Evolutionary conservation across 257 asterid species (phyloP).

Genomic region (Penstemon davidsonii): DNA sequence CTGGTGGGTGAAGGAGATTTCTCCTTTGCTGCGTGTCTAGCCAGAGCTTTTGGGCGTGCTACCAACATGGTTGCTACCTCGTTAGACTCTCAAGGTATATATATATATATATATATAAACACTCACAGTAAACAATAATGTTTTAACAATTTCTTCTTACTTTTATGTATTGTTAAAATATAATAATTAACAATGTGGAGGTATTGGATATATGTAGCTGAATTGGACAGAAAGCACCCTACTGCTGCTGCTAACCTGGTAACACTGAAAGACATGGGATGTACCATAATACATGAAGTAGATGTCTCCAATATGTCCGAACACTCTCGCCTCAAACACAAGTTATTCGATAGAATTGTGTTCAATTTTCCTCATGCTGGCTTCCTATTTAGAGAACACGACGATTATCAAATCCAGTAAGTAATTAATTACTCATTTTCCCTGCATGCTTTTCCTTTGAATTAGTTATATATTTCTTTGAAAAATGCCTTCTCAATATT

Average conservation of each 20-base stretch:
- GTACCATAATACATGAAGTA: conserved; percentile 32
- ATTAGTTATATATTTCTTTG: too few relatives aligned
- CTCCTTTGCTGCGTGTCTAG: conserved; percentile 42
- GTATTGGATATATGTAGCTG: not conserved
- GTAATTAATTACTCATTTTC: not conserved
- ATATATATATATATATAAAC: not conserved
- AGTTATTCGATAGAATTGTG: conserved; percentile 37
- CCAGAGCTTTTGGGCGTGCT: conserved; percentile 34
- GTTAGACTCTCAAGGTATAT: conserved; percentile 28
- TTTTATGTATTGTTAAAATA: not conserved
- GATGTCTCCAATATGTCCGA: conserved; percentile 30
- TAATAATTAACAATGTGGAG: too few relatives aligned
- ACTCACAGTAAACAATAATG: too few relatives aligned
- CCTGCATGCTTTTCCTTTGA: too few relatives aligned
- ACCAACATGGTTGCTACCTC: conserved; percentile 43
- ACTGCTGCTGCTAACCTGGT: conserved; percentile 22
- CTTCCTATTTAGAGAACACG: not conserved
- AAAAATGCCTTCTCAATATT: not conserved
- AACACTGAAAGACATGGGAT: conserved; percentile 29
- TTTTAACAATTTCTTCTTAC: not conserved
- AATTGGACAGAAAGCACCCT: conserved; percentile 21
- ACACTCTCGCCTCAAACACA: not conserved
- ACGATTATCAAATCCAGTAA: conserved; percentile 28
- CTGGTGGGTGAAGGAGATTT: conserved; percentile 63
- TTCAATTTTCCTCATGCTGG: conserved; percentile 49